Base-by-base conservation (phyloP, 495 filamentous ascomycete genomes). In the Xylaria flabelliformis region DNA sequence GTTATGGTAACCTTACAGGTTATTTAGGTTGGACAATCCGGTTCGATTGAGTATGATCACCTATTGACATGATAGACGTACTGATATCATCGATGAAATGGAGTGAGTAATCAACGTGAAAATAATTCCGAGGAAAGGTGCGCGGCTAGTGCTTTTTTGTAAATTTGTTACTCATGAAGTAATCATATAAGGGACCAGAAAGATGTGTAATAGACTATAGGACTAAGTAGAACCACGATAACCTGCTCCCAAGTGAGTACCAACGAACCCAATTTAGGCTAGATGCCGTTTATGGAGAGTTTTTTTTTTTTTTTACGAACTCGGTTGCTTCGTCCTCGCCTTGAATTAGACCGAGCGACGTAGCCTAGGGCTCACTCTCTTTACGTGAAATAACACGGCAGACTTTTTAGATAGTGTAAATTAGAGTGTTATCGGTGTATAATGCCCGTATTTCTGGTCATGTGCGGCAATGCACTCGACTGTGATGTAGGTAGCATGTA, bases 401-500 rank as follows among this genome's bases (percentile, higher is more conserved):
- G 12, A 42, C 39, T 42, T 42, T 13, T 10, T 42, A 12, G 39
- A 9, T 13, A 42, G 42, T 46, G 42, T 46, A 3, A 46, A 46
- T 4, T 24, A 55, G 65, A 56, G 34, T n/a, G 17, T n/a, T 48
- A 32, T 26, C 34, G 50, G 65, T 50, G 50, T 51, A 21, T 56
- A 51, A 50, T 51, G 65, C 50, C 48, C 42, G 64, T 55, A 42
- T 48, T 3, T 62, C 55, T 48, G 67, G 55, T 26, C 55, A 26
- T 61, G 53, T 29, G 55, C 53, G 39, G 55, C 39, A 59, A 69
- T 61, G 55, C 62, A 50, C 24, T 69, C 39, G 67, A 55, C 67
- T 36, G 41, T 36, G 67, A 34, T 55, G 53, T 53, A 61, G 55
- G 67, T 69, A 68, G 39, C 9, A 61, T 61, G 67, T 55, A 69